These are phyloP conservation scores for Carex cristatella DNA, from an alignment of 176 grass and related monocot genomes.

Conservation along the genomic window DNA sequence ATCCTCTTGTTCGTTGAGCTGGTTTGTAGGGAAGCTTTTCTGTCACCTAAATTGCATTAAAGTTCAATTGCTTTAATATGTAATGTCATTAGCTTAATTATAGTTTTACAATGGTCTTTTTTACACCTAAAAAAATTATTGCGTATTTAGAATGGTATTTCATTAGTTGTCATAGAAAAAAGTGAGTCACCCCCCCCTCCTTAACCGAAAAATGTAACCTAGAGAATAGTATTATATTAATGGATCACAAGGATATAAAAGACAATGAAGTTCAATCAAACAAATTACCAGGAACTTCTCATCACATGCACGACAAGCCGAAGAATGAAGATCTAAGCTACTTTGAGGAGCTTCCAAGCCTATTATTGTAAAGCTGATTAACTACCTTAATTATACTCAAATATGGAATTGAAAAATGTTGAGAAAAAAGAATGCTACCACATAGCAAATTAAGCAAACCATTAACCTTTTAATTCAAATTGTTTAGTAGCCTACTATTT, in stretches of 20 bases:
- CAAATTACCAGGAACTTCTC: conserved; percentile 1
- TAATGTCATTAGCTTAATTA: neutral
- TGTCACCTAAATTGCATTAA: conserved; percentile 28
- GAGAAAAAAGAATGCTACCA: neutral
- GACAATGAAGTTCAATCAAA: neutral
- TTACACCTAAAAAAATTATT: conserved; percentile 1
- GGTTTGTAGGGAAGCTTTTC: neutral
- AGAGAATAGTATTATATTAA: neutral
- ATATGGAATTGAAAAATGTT: neutral
- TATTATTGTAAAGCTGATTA: neutral
- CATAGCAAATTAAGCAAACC: neutral
- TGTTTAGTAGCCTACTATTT: neutral
- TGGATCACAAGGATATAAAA: neutral
- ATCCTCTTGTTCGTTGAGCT: neutral
- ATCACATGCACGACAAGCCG: neutral
- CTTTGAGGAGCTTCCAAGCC: neutral
- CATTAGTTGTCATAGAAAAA: neutral
- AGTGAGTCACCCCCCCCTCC: neutral
- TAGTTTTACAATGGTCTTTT: neutral
- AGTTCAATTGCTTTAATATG: neutral
- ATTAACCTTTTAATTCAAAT: neutral
- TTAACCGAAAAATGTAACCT: neutral
- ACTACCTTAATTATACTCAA: neutral
- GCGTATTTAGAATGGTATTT: neutral
- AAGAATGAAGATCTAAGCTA: neutral